Percentiles rank a stretch among this genome's conserved stretches.
Conservation (phyloP, 2,329 filamentous ascomycete genomes). For the Penicillium sp. region DNA sequence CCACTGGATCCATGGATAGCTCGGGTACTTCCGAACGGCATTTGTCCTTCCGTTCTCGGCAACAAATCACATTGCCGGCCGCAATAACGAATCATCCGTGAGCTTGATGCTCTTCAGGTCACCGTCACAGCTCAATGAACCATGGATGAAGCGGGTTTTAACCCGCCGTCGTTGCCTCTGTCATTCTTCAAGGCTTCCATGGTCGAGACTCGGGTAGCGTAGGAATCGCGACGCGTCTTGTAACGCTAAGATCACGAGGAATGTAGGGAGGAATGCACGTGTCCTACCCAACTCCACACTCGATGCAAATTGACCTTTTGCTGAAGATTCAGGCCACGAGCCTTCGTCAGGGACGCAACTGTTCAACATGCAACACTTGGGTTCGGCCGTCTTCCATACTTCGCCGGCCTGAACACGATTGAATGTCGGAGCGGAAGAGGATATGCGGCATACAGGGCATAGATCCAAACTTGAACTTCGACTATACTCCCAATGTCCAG, state of each 20-base stretch:
- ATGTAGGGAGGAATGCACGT: constrained; percentile 16
- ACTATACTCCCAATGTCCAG: neutral
- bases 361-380: too few relatives aligned
- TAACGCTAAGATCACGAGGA: constrained; percentile 14
- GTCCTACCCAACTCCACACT: constrained; percentile 9
- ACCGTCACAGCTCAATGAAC: neutral
- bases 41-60: constrained; percentile 10
- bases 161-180: neutral
- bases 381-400: too few relatives aligned
- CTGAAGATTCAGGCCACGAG: too few relatives aligned
- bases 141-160: neutral
- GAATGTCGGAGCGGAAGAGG: neutral
- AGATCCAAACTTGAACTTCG: neutral
- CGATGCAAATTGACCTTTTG: neutral
- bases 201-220: neutral
- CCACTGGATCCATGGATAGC: neutral
- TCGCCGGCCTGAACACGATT: too few relatives aligned
- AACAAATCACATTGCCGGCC: neutral
- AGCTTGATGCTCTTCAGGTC: neutral
- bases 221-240: constrained; percentile 3
- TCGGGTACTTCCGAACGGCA: constrained; percentile 7
- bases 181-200: neutral
- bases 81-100: neutral
- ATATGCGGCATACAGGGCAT: neutral
- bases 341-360: too few relatives aligned